phyloP scores from a whole-genome alignment of 2,329 filamentous ascomycete species.

The Beauveria brongniartii region DNA sequence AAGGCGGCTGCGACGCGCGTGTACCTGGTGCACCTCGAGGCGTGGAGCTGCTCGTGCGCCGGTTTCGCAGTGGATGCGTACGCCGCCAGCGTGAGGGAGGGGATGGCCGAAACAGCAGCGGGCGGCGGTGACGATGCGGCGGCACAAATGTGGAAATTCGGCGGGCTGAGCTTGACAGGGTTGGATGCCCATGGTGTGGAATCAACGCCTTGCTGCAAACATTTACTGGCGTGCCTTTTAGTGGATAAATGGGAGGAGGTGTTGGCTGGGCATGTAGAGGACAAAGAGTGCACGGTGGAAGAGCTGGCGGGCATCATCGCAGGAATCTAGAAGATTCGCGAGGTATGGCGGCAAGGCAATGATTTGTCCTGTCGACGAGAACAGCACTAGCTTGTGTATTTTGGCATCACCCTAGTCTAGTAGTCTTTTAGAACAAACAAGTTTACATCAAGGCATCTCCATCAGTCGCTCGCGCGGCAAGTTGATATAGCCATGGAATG shows the following conservation, averaged over 20 bases:
- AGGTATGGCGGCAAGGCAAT: neutral
- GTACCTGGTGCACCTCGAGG: constrained; percentile 65
- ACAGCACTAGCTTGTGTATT: neutral
- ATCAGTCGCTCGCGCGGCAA: neutral
- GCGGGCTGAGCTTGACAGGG: constrained; percentile 37
- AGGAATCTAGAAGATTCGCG: constrained; percentile 23
- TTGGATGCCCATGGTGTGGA: constrained; percentile 20
- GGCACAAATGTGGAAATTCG: constrained; percentile 32
- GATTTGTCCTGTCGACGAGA: neutral
- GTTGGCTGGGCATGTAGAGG: constrained; percentile 49
- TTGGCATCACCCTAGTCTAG: neutral
- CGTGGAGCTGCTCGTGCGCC: constrained; percentile 89
- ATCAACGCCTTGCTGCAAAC: constrained; percentile 66
- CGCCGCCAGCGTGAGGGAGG: constrained; percentile 16
- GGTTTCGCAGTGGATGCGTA: constrained; percentile 72
- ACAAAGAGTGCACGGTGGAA: constrained; percentile 46
- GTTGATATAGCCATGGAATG: neutral
- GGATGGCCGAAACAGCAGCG: neutral
- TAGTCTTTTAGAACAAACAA: neutral
- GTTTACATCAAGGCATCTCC: constrained; percentile 7
- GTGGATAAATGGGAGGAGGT: constrained; percentile 54
- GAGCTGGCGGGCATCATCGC: constrained; percentile 66
- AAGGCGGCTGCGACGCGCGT: constrained; percentile 14
- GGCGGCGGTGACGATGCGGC: neutral
- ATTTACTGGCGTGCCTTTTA: constrained; percentile 76